A percentile compares a stretch with the other conserved stretches of the same genome.
phyloP scores from a whole-genome alignment of 495 filamentous ascomycete genomes.

The Neurospora africana region DNA sequence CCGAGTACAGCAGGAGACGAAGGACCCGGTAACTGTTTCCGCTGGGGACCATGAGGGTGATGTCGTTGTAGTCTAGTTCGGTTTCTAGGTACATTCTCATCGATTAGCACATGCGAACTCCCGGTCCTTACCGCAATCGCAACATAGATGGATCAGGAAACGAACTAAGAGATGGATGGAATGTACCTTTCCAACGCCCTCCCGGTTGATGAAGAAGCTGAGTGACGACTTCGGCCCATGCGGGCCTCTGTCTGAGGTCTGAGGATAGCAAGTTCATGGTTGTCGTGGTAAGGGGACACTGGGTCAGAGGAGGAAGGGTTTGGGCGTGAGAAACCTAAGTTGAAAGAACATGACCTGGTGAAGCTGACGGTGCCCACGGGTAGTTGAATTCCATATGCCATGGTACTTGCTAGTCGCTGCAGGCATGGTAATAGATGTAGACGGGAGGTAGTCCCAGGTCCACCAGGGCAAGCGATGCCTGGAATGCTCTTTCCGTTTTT shows the following conservation, averaged over 20 bases:
- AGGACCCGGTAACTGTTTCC: neutral
- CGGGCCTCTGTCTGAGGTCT: neutral
- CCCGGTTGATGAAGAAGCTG: neutral
- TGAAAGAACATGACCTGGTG: too few relatives aligned
- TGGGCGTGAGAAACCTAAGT: too few relatives aligned
- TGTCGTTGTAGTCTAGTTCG: neutral
- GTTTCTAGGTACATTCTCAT: too few relatives aligned
- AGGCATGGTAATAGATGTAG: too few relatives aligned
- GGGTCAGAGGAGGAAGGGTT: neutral
- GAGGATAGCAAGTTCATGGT: neutral
- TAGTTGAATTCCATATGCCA: too few relatives aligned
- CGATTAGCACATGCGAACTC: too few relatives aligned
- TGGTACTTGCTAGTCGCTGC: too few relatives aligned
- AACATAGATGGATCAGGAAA: too few relatives aligned
- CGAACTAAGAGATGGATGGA: too few relatives aligned
- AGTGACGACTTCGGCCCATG: neutral
- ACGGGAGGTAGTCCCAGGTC: too few relatives aligned
- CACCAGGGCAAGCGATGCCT: neutral
- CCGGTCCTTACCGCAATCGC: too few relatives aligned
- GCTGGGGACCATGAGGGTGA: neutral
- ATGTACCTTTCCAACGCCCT: neutral
- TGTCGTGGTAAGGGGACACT: neutral
- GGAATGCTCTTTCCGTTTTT: neutral
- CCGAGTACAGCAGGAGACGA: neutral
- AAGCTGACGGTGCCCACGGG: too few relatives aligned